Conservation (phyloP, 495 filamentous ascomycete genomes). For the Trichoderma asperelloides region DNA sequence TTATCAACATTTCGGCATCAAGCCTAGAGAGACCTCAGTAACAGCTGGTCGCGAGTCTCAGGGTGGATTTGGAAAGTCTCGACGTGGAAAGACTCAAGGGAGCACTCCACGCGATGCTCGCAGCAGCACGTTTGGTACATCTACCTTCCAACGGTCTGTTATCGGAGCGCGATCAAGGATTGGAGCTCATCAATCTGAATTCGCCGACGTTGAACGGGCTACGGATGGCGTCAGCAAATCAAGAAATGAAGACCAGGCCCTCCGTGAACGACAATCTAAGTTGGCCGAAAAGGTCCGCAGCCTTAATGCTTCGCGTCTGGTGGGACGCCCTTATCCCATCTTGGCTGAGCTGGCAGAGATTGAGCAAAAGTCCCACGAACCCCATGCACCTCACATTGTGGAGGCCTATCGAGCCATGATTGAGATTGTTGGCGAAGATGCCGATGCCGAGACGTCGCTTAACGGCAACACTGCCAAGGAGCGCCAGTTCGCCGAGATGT, state of each 20-base stretch:
- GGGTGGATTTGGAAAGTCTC: slow-evolving; percentile 44
- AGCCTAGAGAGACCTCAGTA: slow-evolving; percentile 44
- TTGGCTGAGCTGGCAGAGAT: slow-evolving; percentile 63
- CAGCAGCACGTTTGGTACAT: slow-evolving; percentile 55
- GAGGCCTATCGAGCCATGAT: slow-evolving; percentile 73
- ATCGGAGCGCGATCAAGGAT: slow-evolving; percentile 66
- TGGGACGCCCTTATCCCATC: slow-evolving; percentile 55
- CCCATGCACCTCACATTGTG: slow-evolving; percentile 57
- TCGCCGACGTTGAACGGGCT: slow-evolving; percentile 58
- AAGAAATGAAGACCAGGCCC: slow-evolving; percentile 55
- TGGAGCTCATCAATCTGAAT: slow-evolving; percentile 45
- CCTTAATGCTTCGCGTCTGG: slow-evolving; percentile 64
- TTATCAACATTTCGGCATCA: slow-evolving; percentile 92
- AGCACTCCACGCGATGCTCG: slow-evolving; percentile 24
- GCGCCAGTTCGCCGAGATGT: slow-evolving; percentile 65
- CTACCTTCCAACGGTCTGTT: slow-evolving; percentile 66
- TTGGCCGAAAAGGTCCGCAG: slow-evolving; percentile 67
- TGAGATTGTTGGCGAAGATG: slow-evolving; percentile 59
- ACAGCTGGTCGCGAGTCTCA: slow-evolving; percentile 49
- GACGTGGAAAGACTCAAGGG: slow-evolving; percentile 38
- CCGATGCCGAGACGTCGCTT: slow-evolving; percentile 40
- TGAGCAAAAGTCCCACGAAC: slow-evolving; percentile 55
- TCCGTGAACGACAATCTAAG: slow-evolving; percentile 70
- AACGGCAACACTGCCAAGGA: slow-evolving; percentile 53
- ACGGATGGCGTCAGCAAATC: slow-evolving; percentile 31